Evolutionary conservation across 106 monocot genomes (phyloP).

Genomic region (Amphibolis antarctica): DNA sequence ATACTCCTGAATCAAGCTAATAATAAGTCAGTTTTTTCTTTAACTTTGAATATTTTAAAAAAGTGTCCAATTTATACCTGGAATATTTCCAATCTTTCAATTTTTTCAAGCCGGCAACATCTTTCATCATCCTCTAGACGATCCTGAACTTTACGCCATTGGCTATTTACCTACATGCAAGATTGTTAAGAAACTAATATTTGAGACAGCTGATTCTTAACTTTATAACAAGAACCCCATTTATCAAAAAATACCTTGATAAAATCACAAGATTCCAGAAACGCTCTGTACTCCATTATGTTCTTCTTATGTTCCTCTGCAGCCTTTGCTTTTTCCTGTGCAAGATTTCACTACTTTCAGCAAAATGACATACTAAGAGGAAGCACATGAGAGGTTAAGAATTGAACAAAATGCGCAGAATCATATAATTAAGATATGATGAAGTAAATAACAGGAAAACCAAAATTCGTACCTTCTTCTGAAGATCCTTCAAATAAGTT

Average conservation of each 20-base stretch:
- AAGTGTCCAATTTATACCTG: slow-evolving; percentile 52
- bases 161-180: slow-evolving; percentile 48
- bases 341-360: background rate
- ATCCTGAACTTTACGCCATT: slow-evolving; percentile 94
- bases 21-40: slow-evolving; percentile 7
- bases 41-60: background rate
- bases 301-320: slow-evolving; percentile 79
- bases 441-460: too few species aligned
- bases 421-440: too few species aligned
- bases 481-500: slow-evolving; percentile 61
- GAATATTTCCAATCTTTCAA: slow-evolving; percentile 86
- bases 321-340: slow-evolving; percentile 79
- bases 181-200: background rate
- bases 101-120: slow-evolving; percentile 82
- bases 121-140: slow-evolving; percentile 90
- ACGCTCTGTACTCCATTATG: slow-evolving; percentile 65
- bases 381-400: background rate
- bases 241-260: slow-evolving; percentile 48
- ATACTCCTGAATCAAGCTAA: slow-evolving; percentile 56
- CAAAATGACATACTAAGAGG: background rate
- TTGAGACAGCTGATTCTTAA: background rate
- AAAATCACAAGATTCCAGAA: slow-evolving; percentile 89
- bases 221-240: background rate
- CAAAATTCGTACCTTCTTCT: slow-evolving; percentile 67
- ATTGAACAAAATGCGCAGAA: background rate